These are phyloP conservation scores for Thielaviopsis punctulata DNA, from an alignment of 2,329 filamentous ascomycete genomes.

Conservation along the genomic window DNA sequence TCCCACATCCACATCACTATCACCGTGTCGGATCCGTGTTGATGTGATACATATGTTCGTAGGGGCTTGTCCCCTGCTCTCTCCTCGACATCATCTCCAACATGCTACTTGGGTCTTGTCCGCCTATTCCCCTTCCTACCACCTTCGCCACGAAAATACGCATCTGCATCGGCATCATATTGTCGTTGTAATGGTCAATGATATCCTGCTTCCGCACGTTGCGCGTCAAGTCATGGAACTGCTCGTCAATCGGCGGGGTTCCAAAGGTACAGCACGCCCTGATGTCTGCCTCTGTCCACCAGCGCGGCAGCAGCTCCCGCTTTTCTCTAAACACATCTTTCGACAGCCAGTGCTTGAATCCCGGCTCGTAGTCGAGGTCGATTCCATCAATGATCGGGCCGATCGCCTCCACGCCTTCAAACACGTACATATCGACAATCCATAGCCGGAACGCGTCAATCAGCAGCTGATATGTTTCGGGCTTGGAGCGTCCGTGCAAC, in stretches of 20 bases:
- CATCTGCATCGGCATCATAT: neutral
- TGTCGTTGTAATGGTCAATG: neutral
- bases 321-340: neutral
- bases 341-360: neutral
- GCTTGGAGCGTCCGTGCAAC: neutral
- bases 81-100: neutral
- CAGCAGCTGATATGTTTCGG: neutral
- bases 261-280: neutral
- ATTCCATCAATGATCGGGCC: neutral
- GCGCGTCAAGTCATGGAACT: neutral
- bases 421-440: neutral
- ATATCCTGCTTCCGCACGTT: neutral
- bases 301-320: neutral
- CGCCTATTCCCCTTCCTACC: neutral
- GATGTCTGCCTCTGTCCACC: neutral
- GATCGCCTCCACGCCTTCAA: neutral
- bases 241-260: no score
- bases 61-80: neutral
- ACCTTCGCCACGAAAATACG: neutral
- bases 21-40: neutral
- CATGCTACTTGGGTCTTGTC: no score
- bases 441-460: neutral
- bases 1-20: neutral
- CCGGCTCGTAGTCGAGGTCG: no score
- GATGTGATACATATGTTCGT: neutral